These are phyloP conservation scores for Phytophthora litchii DNA, from an alignment of 352 stramenopile species.

Conservation along the genomic window DNA sequence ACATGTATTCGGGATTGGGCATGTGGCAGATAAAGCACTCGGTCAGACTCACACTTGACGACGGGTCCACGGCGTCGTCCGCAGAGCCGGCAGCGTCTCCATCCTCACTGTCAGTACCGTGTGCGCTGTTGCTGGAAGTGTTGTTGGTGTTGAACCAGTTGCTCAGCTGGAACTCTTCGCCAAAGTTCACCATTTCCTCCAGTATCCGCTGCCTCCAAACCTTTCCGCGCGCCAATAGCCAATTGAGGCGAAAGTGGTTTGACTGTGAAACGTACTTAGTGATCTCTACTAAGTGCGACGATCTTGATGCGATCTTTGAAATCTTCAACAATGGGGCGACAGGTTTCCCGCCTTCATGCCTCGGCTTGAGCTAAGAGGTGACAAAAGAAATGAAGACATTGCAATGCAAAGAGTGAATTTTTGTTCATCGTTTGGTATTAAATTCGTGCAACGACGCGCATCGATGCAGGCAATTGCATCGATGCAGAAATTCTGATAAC, in stretches of 20 bases:
- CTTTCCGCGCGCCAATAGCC: slow-evolving; percentile 27
- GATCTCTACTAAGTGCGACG: slow-evolving; percentile 36
- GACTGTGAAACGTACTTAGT: slow-evolving; percentile 4
- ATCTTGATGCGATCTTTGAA: slow-evolving; percentile 34
- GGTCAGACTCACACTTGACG: slow-evolving; percentile 28
- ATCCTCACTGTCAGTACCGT: slow-evolving; percentile 48
- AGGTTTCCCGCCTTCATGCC: background rate
- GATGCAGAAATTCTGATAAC: slow-evolving; percentile 21
- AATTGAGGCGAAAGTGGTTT: slow-evolving; percentile 24
- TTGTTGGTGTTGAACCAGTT: slow-evolving; percentile 79
- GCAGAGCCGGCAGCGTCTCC: slow-evolving; percentile 34
- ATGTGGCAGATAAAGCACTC: slow-evolving; percentile 66
- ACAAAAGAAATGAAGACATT: background rate
- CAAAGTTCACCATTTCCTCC: slow-evolving; percentile 43
- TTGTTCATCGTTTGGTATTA: slow-evolving; percentile 17
- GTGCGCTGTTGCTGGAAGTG: slow-evolving; percentile 36
- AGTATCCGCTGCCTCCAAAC: background rate
- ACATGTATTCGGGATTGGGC: slow-evolving; percentile 71
- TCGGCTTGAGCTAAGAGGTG: too few species aligned
- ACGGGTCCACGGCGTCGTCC: slow-evolving; percentile 26
- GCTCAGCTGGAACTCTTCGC: slow-evolving; percentile 77
- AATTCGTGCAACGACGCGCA: slow-evolving; percentile 19
- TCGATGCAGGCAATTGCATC: background rate
- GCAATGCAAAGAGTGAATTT: slow-evolving; percentile 4
- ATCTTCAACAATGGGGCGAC: slow-evolving; percentile 18